phyloP scores from a whole-genome alignment of 257 asterid genomes.

The Ocimum tenuiflorum region DNA sequence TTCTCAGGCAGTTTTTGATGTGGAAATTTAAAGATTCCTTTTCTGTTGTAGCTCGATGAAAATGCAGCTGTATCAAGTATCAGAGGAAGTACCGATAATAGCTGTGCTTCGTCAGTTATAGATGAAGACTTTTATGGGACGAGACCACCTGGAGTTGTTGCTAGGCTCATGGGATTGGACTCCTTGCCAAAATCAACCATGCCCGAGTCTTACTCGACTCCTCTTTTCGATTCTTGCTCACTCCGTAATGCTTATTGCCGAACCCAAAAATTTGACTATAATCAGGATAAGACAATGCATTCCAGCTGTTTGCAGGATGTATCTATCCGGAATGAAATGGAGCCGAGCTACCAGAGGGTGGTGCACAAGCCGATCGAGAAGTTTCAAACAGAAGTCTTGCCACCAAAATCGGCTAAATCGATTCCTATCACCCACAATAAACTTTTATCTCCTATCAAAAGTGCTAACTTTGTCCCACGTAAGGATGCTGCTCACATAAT shows the following conservation, averaged over 20 bases:
- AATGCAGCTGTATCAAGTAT: constrained; percentile 39
- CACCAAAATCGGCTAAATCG: constrained; percentile 86
- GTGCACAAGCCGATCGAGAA: constrained; percentile 52
- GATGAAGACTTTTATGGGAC: constrained; percentile 59
- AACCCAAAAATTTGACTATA: constrained; percentile 22
- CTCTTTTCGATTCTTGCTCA: constrained; percentile 50
- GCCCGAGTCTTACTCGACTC: constrained; percentile 45
- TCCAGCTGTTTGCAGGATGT: constrained; percentile 33
- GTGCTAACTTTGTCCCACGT: constrained; percentile 39
- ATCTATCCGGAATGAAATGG: constrained; percentile 19
- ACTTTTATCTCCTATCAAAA: constrained; percentile 81
- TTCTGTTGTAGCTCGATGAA: constrained; percentile 56
- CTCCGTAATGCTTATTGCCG: constrained; percentile 34
- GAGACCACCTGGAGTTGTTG: constrained; percentile 73
- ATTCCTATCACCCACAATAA: constrained; percentile 76
- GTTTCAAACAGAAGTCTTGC: constrained; percentile 74
- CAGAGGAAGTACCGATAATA: constrained; percentile 61
- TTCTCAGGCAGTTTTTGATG: background rate
- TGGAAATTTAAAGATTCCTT: background rate
- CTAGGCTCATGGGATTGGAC: constrained; percentile 97
- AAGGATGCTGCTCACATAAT: constrained; percentile 74
- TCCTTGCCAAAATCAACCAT: constrained; percentile 55
- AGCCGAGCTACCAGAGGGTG: constrained; percentile 32
- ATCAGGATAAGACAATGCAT: constrained; percentile 32
- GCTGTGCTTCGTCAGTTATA: constrained; percentile 67